Evolutionary conservation across 2,329 filamentous ascomycete species (phyloP).

Genomic region (Neofusicoccum sp.): DNA sequence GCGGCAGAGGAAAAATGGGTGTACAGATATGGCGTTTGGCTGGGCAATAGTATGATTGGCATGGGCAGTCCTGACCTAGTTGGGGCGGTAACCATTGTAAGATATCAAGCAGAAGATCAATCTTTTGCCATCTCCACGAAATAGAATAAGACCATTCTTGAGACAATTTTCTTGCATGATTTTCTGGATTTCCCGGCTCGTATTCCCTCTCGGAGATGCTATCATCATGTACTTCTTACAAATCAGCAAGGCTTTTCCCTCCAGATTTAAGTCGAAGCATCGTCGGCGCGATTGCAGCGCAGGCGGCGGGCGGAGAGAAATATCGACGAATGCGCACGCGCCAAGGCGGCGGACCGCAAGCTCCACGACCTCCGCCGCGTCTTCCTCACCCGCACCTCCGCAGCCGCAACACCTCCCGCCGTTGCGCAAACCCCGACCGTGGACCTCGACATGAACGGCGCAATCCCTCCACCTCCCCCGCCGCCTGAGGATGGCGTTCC

Average conservation of each 20-base stretch:
- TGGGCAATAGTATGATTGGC: background rate
- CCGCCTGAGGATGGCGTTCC: conserved; percentile 16
- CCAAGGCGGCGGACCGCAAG: conserved; percentile 14
- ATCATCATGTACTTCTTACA: no score
- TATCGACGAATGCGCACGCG: conserved; percentile 1
- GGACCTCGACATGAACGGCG: conserved; percentile 1
- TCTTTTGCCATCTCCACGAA: background rate
- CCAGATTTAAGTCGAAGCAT: no score
- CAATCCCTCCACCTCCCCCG: conserved; percentile 22
- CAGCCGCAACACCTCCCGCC: background rate
- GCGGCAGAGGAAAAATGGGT: background rate
- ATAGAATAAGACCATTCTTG: background rate
- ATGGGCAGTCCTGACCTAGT: background rate
- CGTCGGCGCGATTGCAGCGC: no score
- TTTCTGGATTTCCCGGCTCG: no score
- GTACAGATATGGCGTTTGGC: conserved; percentile 13
- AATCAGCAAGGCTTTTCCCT: no score
- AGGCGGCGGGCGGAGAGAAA: background rate
- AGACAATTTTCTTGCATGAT: no score
- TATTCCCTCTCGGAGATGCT: no score
- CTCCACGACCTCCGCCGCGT: conserved; percentile 5
- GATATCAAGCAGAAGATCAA: conserved; percentile 4
- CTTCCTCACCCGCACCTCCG: conserved; percentile 14
- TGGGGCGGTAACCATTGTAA: background rate
- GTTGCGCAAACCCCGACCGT: background rate